Percentiles rank a stretch among this genome's conserved stretches.
Evolutionary conservation across 169 alveolate genomes (phyloP).

Genomic region (Besnoitia besnoiti): DNA sequence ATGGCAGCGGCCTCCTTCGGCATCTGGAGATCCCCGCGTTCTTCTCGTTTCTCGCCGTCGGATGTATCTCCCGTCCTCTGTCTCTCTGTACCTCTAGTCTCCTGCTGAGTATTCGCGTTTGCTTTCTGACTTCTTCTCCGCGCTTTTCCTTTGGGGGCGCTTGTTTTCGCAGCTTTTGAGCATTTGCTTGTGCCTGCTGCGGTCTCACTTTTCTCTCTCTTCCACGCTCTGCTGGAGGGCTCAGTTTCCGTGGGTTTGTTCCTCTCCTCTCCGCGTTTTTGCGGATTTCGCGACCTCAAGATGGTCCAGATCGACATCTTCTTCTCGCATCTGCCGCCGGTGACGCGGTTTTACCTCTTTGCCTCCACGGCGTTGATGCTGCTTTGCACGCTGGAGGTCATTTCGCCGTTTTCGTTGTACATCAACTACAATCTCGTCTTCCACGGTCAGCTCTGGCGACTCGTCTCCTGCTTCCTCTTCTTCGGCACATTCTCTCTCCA

Average conservation of each 20-base stretch:
- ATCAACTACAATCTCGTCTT: slow-evolving; percentile 70
- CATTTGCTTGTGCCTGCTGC: neutral
- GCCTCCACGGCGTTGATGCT: slow-evolving; percentile 71
- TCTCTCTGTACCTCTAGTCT: neutral
- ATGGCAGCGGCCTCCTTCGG: too few species aligned
- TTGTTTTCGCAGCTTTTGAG: neutral
- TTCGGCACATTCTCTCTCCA: slow-evolving; percentile 90
- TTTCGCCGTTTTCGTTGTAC: slow-evolving; percentile 74
- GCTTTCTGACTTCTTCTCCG: neutral
- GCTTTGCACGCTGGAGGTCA: slow-evolving; percentile 73
- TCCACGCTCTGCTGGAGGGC: neutral
- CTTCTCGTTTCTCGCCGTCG: neutral
- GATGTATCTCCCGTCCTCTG: neutral
- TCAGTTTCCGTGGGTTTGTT: neutral
- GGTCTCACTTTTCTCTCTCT: neutral
- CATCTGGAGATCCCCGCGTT: too few species aligned
- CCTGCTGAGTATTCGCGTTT: neutral
- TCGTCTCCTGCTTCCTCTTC: slow-evolving; percentile 89
- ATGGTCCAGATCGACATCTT: slow-evolving; percentile 66
- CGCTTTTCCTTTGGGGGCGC: neutral
- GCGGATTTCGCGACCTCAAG: slow-evolving; percentile 16
- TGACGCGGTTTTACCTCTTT: slow-evolving; percentile 68
- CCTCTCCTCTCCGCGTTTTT: neutral
- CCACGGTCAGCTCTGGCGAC: slow-evolving; percentile 85
- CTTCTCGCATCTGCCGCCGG: slow-evolving; percentile 70